A percentile compares a stretch with the other conserved stretches of the same genome.
Conservation (phyloP, 768 basidiomycete species). For the Royoungia palumana region DNA sequence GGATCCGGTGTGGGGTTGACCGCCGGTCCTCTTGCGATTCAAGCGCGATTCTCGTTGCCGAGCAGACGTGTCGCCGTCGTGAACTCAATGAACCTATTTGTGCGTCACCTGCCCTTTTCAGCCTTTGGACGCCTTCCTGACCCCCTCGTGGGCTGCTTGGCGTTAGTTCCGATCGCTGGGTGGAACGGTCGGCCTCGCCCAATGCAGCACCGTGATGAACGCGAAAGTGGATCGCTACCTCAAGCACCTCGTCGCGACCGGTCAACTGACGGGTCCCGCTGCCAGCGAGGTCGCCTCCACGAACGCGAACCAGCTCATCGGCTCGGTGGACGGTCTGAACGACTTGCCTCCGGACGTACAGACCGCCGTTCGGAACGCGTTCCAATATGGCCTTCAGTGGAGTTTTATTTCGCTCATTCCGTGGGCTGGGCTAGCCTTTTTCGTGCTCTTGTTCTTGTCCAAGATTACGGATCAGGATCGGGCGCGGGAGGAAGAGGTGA, state of each 20-base stretch:
- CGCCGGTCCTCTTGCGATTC: slow-evolving; percentile 37
- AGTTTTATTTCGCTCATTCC: slow-evolving; percentile 48
- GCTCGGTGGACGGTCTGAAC: slow-evolving; percentile 36
- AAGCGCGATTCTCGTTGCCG: slow-evolving; percentile 45
- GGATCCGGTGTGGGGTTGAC: slow-evolving; percentile 44
- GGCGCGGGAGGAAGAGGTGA: not conserved
- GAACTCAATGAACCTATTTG: slow-evolving; percentile 44
- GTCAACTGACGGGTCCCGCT: slow-evolving; percentile 28
- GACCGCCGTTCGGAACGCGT: slow-evolving; percentile 40
- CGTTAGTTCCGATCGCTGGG: slow-evolving; percentile 47
- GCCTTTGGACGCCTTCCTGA: not conserved
- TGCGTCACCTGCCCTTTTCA: slow-evolving; percentile 26
- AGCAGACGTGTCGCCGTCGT: slow-evolving; percentile 42
- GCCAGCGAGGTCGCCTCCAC: slow-evolving; percentile 19
- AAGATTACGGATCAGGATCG: slow-evolving; percentile 31
- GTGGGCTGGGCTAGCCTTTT: slow-evolving; percentile 38
- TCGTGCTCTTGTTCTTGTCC: slow-evolving; percentile 38
- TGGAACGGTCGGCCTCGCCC: slow-evolving; percentile 52
- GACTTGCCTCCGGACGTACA: slow-evolving; percentile 36
- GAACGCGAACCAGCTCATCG: slow-evolving; percentile 24
- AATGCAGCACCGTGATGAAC: slow-evolving; percentile 48
- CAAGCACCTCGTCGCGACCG: slow-evolving; percentile 15
- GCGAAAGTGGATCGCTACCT: slow-evolving; percentile 40
- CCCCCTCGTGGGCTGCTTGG: too few relatives aligned
- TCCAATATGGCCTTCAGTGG: slow-evolving; percentile 40